Conservation (phyloP, 495 filamentous ascomycete genomes). For the Hypoxylon trugodes region DNA sequence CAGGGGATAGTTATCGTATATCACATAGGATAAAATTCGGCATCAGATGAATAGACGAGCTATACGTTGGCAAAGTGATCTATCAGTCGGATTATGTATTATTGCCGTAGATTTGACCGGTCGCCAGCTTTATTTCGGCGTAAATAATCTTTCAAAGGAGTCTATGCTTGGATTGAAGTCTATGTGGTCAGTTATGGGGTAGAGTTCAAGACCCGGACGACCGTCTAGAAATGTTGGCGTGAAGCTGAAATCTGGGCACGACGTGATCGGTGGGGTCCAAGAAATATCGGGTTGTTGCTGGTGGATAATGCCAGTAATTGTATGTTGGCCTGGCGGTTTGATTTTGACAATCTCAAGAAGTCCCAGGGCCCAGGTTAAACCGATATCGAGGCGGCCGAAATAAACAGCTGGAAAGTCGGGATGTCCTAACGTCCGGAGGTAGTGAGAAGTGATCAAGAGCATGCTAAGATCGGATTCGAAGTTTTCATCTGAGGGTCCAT, state of each 20-base stretch:
- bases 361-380: neutral
- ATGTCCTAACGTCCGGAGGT: neutral
- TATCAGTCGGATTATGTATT: no score
- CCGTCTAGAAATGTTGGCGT: neutral
- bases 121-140: neutral
- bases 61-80: no score
- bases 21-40: neutral
- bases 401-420: neutral
- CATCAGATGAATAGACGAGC: no score
- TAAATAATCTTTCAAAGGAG: neutral
- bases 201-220: neutral
- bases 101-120: no score
- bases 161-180: neutral
- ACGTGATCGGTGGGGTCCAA: neutral
- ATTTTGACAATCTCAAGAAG: constrained; percentile 2
- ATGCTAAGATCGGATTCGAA: neutral
- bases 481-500: neutral
- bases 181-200: neutral
- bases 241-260: neutral
- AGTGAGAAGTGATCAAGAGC: neutral
- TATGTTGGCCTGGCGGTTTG: neutral
- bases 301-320: neutral
- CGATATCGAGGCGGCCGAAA: neutral
- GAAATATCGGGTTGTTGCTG: neutral
- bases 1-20: no score